phyloP scores from a whole-genome alignment of 495 filamentous ascomycete species.

The Tetracladium setigerum region DNA sequence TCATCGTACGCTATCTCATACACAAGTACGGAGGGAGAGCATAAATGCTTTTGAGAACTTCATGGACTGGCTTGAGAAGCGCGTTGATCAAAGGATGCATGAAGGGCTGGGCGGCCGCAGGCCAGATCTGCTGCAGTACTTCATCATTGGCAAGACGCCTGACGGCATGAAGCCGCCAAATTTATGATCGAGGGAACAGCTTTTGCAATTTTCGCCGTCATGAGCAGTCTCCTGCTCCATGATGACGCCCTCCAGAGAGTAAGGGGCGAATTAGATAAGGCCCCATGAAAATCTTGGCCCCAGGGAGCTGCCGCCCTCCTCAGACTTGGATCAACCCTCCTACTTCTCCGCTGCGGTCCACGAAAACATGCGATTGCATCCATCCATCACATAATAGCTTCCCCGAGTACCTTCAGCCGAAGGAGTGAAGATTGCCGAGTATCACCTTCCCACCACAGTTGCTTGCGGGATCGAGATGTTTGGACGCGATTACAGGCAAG shows the following conservation, averaged over 20 bases:
- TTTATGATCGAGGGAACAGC: constrained; percentile 21
- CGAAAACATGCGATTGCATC: constrained; percentile 60
- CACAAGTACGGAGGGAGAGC: constrained; percentile 1
- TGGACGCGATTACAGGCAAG: constrained; percentile 19
- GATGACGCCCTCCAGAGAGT: constrained; percentile 28
- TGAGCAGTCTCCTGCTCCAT: constrained; percentile 32
- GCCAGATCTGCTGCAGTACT: constrained; percentile 2
- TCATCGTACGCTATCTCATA: neutral
- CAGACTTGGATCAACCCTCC: constrained; percentile 30
- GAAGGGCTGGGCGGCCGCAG: neutral
- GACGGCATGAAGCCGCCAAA: neutral
- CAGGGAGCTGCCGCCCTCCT: constrained; percentile 25
- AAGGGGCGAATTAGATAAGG: constrained; percentile 31
- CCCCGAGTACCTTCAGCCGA: constrained; percentile 54
- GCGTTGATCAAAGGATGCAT: neutral
- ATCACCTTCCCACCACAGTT: constrained; percentile 38
- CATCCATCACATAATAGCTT: constrained; percentile 51
- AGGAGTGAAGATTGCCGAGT: constrained; percentile 41
- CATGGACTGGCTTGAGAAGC: constrained; percentile 1
- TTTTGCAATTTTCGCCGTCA: constrained; percentile 30
- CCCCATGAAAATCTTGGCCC: constrained; percentile 14
- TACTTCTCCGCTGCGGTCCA: constrained; percentile 66
- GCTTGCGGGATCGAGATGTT: constrained; percentile 32
- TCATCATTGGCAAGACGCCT: neutral
- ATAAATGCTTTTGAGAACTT: constrained; percentile 4